Base-by-base conservation (phyloP, 805 yeast genomes). In the Maudiozyma pseudohumilis region DNA sequence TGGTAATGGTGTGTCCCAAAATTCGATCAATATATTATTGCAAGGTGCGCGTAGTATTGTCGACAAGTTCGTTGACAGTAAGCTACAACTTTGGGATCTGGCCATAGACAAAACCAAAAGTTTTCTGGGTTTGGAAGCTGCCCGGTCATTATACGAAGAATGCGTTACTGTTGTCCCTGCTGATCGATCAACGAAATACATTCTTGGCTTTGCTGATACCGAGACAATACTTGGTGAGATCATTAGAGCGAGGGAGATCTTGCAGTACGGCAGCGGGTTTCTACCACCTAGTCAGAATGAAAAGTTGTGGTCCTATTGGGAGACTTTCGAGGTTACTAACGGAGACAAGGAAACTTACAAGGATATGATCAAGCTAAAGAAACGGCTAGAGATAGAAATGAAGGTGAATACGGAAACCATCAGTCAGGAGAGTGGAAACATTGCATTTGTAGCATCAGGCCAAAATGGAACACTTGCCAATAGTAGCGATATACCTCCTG, bases 301-400 rank as follows among this genome's bases (percentile, higher is more conserved):
- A 40, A 41, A 37, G 1, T 52, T 76, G 23, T 86, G 95, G 94
- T 60, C 60, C 1, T 56, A 59, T 21, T 88, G 95, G 94, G 77
- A 77, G 38, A 53, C 63, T 9, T 85, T 87, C 55, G 97, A 88
- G 53, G 54, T 82, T 24, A 65, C 70, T 11, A 47, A 73, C 54
- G 97, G 97, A 4, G 62, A 70, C 41, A 92, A 82, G 49, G 68
- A 66, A 3, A 72, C 81, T 0, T 86, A 72, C 55, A 85, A 81
- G 48, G 80, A 77, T 16, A 79, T 87, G 88, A 55, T 85, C 18
- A 61, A 78, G 32, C 63, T 65, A 43, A 80, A 77, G 52, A 66
- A 85, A 44, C 44, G 46, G 26, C 47, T 61, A 4, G 57, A 50
- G 28, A 55, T 46, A 13, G 50, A 52, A 21, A 55, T 62, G 52